phyloP scores from a whole-genome alignment of 1,284 basidiomycete genomes.

The Ustilago cynodontis region DNA sequence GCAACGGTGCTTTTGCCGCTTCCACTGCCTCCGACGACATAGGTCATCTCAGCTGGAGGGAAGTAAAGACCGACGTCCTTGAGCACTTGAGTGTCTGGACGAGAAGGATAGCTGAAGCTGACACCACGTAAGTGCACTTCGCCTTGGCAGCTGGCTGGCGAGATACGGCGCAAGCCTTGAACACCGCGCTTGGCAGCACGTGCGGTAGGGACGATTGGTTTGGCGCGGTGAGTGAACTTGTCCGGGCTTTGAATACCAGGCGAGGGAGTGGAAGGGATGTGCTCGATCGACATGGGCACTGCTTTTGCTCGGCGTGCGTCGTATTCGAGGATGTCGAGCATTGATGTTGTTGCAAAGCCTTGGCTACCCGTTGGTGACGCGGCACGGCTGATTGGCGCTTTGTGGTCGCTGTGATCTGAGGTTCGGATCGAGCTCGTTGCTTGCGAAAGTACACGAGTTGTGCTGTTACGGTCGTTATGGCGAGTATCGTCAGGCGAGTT shows the following conservation, averaged over 20 bases:
- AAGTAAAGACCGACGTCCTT: conserved; percentile 78
- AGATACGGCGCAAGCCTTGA: conserved; percentile 46
- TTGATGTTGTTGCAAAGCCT: not conserved
- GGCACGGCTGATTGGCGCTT: not conserved
- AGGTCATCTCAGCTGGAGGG: conserved; percentile 86
- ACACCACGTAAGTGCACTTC: conserved; percentile 83
- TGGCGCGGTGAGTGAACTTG: conserved; percentile 17
- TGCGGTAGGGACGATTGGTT: not conserved
- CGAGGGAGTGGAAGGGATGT: conserved; percentile 34
- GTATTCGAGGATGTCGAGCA: conserved; percentile 33
- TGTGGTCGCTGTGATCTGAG: conserved; percentile 23
- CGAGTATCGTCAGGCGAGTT: conserved; percentile 62
- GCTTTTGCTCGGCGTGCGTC: conserved; percentile 35
- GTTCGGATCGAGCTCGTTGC: conserved; percentile 15
- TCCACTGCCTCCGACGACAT: conserved; percentile 90
- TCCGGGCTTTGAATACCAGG: conserved; percentile 20
- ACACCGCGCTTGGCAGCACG: conserved; percentile 14
- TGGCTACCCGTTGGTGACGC: not conserved
- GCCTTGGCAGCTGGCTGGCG: conserved; percentile 73
- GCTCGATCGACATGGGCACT: conserved; percentile 52
- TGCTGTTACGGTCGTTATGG: not conserved
- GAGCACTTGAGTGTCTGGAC: conserved; percentile 77
- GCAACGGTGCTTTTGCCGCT: conserved; percentile 94
- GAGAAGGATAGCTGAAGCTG: conserved; percentile 87
- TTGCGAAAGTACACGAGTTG: not conserved